Base-by-base conservation (phyloP, 768 basidiomycete species). In the Lactifluus hygrophoroides region DNA sequence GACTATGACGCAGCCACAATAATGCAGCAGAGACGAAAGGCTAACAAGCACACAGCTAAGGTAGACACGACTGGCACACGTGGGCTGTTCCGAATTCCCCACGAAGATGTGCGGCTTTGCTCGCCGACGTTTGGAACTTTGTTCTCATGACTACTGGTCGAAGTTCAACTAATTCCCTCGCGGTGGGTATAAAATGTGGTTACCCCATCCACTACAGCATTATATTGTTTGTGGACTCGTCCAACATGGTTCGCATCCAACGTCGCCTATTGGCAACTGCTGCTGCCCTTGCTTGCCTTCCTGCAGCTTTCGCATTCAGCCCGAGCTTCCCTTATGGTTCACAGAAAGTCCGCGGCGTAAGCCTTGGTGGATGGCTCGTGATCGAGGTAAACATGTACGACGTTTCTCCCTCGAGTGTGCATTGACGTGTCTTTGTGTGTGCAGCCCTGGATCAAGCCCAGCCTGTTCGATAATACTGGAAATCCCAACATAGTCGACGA, bases 311-410 rank as follows among this genome's bases (percentile, higher is more conserved):
- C 38, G 51, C 51, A 17, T 58, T 84, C 60, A 71, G 69, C 40
- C 80, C 78, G 14, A 78, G 82, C 57, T 92, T 90, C 66, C 78
- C 86, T 10, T 92, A 92, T 64, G 89, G 88, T n/a, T 76, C 78
- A 3, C 60, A 80, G 71, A 88, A 85, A 66, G 83, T 92, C 49
- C 82, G 90, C n/a, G 90, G 90, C 57, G 90, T 92, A 59, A 92
- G 86, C 72, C 78, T 92, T 34, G 90, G 90, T 23, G 80, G 81
- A 5, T 82, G 80, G 80, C 76, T 82, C 35, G 71, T 82, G 6
- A 69, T 80, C 19, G 80, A 80, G 72, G 79, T 78, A 42, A 28
- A 73, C 60, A 11, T 38, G 23, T 16, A 5, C n/a, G n/a, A 64
- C 58, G 51, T 27, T 27, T 30, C 14, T 35, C 14, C 10, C 3